These are phyloP conservation scores for Tulasnella sp. DNA, from an alignment of 768 basidiomycete genomes.

Conservation along the genomic window DNA sequence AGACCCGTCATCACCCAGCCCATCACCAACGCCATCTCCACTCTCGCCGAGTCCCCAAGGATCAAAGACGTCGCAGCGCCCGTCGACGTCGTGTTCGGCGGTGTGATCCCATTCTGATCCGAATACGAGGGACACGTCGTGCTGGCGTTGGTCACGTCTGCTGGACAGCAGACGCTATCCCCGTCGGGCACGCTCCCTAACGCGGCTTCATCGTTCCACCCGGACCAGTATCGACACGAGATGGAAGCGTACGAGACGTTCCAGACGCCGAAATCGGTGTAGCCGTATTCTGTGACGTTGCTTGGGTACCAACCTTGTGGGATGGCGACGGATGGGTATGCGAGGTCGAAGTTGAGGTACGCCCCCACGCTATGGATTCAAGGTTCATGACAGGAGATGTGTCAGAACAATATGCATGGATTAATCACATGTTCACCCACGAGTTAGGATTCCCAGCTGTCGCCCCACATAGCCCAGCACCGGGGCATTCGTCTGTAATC, in stretches of 20 bases:
- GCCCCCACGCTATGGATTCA: slow-evolving; percentile 42
- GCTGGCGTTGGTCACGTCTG: slow-evolving; percentile 39
- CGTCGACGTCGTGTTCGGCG: slow-evolving; percentile 9
- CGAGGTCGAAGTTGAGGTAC: slow-evolving; percentile 73
- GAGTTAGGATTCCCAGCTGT: slow-evolving; percentile 48
- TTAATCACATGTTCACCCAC: slow-evolving; percentile 31
- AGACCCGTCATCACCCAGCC: too few species aligned
- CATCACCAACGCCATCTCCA: too few species aligned
- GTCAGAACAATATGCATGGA: background rate
- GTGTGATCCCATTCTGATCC: slow-evolving; percentile 38
- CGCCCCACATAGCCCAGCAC: slow-evolving; percentile 57
- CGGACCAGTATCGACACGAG: slow-evolving; percentile 56
- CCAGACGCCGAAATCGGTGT: slow-evolving; percentile 82
- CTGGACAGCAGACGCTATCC: slow-evolving; percentile 59
- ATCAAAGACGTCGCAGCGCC: background rate
- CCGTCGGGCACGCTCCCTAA: slow-evolving; percentile 50
- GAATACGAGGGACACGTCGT: slow-evolving; percentile 62
- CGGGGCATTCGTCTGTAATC: slow-evolving; percentile 68
- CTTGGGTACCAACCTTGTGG: slow-evolving; percentile 66
- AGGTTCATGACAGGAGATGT: background rate
- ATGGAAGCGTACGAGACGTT: slow-evolving; percentile 61
- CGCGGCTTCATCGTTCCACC: slow-evolving; percentile 44
- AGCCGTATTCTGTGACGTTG: slow-evolving; percentile 47
- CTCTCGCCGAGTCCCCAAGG: too few species aligned
- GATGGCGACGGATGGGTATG: slow-evolving; percentile 62